phyloP scores from a whole-genome alignment of 2,329 filamentous ascomycete species.

The Colletotrichum sp. region DNA sequence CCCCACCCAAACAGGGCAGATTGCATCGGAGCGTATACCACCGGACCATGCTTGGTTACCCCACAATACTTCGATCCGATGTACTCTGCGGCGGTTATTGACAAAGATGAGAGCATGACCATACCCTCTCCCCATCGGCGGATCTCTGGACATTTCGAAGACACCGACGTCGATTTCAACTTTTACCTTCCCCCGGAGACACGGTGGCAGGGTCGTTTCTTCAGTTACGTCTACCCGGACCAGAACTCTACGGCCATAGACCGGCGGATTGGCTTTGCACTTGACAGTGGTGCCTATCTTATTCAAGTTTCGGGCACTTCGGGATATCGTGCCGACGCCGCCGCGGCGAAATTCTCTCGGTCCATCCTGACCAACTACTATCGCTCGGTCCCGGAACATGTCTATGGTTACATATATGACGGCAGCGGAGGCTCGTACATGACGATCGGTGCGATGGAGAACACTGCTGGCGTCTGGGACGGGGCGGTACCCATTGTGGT shows the following conservation, averaged over 20 bases:
- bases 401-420: slow-evolving; percentile 26
- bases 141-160: slow-evolving; percentile 23
- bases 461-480: slow-evolving; percentile 25
- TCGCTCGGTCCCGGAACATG: not conserved
- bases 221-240: slow-evolving; percentile 23
- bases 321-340: slow-evolving; percentile 26
- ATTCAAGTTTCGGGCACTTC: slow-evolving; percentile 15
- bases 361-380: slow-evolving; percentile 20
- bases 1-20: fast-evolving
- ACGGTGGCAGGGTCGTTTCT: slow-evolving; percentile 23
- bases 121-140: slow-evolving; percentile 16
- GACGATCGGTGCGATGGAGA: slow-evolving; percentile 24
- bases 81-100: not conserved
- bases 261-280: slow-evolving; percentile 14
- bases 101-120: not conserved
- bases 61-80: not conserved
- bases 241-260: slow-evolving; percentile 16
- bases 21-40: not conserved
- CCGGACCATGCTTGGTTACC: not conserved
- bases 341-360: slow-evolving; percentile 22
- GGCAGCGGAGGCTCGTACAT: slow-evolving; percentile 26
- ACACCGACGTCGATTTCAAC: slow-evolving; percentile 23
- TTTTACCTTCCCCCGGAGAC: slow-evolving; percentile 23
- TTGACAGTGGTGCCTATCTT: slow-evolving; percentile 23
- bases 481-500: slow-evolving; percentile 23